Evolutionary conservation across 257 asterid species (phyloP).

Genomic region (Nicotiana attenuata): DNA sequence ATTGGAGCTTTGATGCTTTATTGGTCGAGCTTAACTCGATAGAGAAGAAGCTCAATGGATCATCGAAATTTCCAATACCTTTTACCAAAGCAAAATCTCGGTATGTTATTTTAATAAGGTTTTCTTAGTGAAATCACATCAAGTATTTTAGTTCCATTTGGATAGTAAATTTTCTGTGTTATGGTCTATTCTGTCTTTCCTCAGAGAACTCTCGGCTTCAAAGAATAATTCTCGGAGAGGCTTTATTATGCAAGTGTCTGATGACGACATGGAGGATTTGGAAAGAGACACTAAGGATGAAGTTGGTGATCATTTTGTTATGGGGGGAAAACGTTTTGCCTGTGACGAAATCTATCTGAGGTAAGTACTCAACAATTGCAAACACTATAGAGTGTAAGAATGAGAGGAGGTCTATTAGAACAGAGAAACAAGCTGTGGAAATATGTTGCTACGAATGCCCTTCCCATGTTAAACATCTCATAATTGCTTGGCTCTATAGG

Average conservation of each 20-base stretch:
- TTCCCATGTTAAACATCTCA: neutral
- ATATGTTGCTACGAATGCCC: neutral
- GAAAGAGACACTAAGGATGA: slow-evolving; percentile 12
- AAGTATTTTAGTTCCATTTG: neutral
- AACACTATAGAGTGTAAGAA: neutral
- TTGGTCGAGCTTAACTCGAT: slow-evolving; percentile 52
- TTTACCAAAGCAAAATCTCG: slow-evolving; percentile 41
- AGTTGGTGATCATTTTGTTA: slow-evolving; percentile 18
- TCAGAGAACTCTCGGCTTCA: slow-evolving; percentile 39
- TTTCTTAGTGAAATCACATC: neutral
- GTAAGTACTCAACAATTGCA: slow-evolving; percentile 25
- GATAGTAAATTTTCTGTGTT: slow-evolving; percentile 8
- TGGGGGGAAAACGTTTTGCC: slow-evolving; percentile 45
- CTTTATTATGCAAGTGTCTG: slow-evolving; percentile 50
- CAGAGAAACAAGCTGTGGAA: neutral
- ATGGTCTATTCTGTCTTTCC: neutral
- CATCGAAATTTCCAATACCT: slow-evolving; percentile 31
- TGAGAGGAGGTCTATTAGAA: neutral
- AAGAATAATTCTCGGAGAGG: slow-evolving; percentile 30
- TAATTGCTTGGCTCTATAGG: neutral
- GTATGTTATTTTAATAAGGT: slow-evolving; percentile 21
- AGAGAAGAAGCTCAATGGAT: slow-evolving; percentile 33
- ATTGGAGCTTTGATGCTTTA: slow-evolving; percentile 73
- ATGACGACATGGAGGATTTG: slow-evolving; percentile 30
- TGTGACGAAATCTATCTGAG: slow-evolving; percentile 55